These are phyloP conservation scores for Sordariomycetes sp. DNA, from an alignment of 2,329 filamentous ascomycete species.

Conservation along the genomic window DNA sequence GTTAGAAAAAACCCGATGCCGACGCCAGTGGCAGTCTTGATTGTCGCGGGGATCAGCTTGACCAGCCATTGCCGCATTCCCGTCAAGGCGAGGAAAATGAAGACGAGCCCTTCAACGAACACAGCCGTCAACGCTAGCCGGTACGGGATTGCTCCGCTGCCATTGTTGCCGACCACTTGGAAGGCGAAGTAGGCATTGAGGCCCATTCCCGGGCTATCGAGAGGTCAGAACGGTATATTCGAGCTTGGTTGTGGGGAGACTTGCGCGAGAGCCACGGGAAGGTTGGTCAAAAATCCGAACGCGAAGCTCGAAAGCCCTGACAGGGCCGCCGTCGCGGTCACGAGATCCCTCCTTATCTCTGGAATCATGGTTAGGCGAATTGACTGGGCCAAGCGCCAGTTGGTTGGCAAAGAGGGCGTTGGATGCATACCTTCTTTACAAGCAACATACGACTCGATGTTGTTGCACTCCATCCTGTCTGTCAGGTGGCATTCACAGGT, in stretches of 20 bases:
- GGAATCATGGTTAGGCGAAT: neutral
- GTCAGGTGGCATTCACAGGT: conserved; percentile 56
- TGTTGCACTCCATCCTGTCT: conserved; percentile 34
- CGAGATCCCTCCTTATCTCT: conserved; percentile 63
- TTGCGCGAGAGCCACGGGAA: conserved; percentile 42
- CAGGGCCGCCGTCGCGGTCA: conserved; percentile 76
- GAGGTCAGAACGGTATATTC: conserved; percentile 2
- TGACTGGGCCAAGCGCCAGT: neutral
- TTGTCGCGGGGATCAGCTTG: conserved; percentile 51
- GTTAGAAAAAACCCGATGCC: conserved; percentile 56
- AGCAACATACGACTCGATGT: conserved; percentile 27
- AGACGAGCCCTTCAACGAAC: conserved; percentile 55
- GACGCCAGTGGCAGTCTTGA: conserved; percentile 56
- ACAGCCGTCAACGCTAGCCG: conserved; percentile 51
- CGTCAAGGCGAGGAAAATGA: conserved; percentile 52
- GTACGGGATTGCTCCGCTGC: conserved; percentile 45
- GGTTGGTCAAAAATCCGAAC: conserved; percentile 73
- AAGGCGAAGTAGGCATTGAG: conserved; percentile 60
- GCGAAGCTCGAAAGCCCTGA: conserved; percentile 63
- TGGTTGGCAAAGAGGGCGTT: neutral
- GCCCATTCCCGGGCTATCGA: conserved; percentile 52
- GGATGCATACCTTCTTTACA: conserved; percentile 34
- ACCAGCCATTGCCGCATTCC: conserved; percentile 66
- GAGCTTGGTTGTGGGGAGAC: conserved; percentile 4
- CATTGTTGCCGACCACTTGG: conserved; percentile 53